A percentile compares a stretch with the other conserved stretches of the same genome.
Conservation (phyloP, 2,329 filamentous ascomycete genomes). For the Talaromyces sp. region DNA sequence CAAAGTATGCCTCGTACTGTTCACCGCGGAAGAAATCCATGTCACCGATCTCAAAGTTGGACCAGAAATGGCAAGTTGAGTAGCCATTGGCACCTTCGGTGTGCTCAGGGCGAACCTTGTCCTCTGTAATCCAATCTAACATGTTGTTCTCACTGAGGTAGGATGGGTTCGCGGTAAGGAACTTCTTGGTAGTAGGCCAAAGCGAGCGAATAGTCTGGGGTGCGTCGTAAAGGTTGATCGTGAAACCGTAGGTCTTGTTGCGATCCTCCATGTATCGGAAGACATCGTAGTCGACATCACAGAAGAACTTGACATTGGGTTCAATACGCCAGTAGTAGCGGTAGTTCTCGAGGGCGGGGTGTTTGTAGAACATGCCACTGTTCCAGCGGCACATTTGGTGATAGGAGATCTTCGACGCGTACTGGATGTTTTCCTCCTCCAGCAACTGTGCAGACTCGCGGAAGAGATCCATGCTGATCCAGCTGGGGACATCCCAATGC, state of each 20-base stretch:
- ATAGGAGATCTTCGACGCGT: constrained; percentile 85
- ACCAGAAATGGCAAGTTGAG: constrained; percentile 99
- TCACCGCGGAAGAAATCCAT: constrained; percentile 90
- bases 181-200: constrained; percentile 95
- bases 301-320: constrained; percentile 98
- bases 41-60: constrained; percentile 95
- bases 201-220: constrained; percentile 82
- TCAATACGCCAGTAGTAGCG: constrained; percentile 99
- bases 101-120: constrained; percentile 73
- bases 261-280: constrained; percentile 98
- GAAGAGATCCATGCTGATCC: constrained; percentile 89
- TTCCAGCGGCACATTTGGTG: constrained; percentile 99
- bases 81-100: constrained; percentile 84
- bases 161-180: constrained; percentile 80
- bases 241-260: constrained; percentile 99
- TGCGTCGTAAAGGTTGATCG: constrained; percentile 93
- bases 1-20: constrained; percentile 92
- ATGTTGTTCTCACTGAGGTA: constrained; percentile 84
- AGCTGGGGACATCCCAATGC: constrained; percentile 88
- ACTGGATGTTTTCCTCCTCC: constrained; percentile 83
- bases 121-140: constrained; percentile 83
- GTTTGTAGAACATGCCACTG: constrained; percentile 95
- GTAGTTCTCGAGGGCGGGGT: constrained; percentile 77
- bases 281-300: constrained; percentile 96
- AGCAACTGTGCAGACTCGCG: constrained; percentile 81